phyloP scores from a whole-genome alignment of 495 filamentous ascomycete species.

The Neurospora sp. region DNA sequence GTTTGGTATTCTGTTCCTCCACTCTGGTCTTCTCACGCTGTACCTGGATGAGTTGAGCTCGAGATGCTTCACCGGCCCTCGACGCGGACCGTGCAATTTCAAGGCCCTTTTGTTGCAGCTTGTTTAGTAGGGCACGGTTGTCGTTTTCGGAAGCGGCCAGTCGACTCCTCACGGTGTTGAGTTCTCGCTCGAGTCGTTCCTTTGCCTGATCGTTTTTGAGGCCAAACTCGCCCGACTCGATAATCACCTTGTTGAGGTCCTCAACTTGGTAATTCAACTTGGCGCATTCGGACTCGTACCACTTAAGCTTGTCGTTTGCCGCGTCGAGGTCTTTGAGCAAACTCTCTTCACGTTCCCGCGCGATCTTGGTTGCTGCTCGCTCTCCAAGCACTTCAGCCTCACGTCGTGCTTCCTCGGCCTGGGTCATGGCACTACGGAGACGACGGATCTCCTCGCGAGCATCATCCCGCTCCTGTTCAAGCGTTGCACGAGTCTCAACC shows the following conservation, averaged over 20 bases:
- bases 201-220: conserved; percentile 85
- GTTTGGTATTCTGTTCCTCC: conserved; percentile 72
- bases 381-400: conserved; percentile 75
- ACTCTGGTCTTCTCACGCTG: conserved; percentile 77
- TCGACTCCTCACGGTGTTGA: conserved; percentile 86
- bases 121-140: conserved; percentile 89
- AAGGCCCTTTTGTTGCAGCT: conserved; percentile 94
- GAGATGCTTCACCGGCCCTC: conserved; percentile 72
- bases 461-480: conserved; percentile 81
- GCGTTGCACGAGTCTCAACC: conserved; percentile 64
- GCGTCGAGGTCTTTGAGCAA: conserved; percentile 70
- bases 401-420: conserved; percentile 74
- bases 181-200: conserved; percentile 81
- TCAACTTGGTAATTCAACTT: conserved; percentile 67
- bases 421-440: conserved; percentile 70
- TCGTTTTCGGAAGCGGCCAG: conserved; percentile 93
- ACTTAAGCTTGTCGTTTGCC: conserved; percentile 56
- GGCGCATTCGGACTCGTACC: conserved; percentile 65
- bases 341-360: conserved; percentile 71
- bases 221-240: conserved; percentile 80
- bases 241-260: conserved; percentile 69
- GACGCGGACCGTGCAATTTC: conserved; percentile 90
- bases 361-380: conserved; percentile 63
- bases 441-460: conserved; percentile 75
- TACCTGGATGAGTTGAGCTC: conserved; percentile 62